Evolutionary conservation across 768 basidiomycete genomes (phyloP).

Genomic region (Kwoniella botswanensis): DNA sequence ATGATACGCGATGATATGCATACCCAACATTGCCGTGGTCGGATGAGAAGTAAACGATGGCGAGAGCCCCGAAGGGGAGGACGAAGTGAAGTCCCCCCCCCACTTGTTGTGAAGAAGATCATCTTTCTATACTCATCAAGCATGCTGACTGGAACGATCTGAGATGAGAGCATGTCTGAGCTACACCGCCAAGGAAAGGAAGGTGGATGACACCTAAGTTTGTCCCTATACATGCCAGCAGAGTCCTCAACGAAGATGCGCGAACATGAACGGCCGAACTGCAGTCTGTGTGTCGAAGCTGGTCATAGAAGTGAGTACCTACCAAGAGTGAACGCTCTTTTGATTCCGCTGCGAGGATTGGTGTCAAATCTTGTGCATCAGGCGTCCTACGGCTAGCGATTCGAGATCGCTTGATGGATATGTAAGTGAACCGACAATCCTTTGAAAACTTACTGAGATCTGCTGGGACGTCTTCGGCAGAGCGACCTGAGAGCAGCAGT

Average conservation of each 20-base stretch:
- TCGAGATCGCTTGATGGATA: neutral
- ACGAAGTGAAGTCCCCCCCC: neutral
- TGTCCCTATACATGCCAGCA: too few species aligned
- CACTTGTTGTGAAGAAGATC: neutral
- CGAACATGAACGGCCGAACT: conserved; percentile 3
- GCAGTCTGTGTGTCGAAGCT: neutral
- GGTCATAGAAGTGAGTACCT: conserved; percentile 4
- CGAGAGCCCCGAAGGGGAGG: neutral
- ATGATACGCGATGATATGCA: neutral
- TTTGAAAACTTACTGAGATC: too few species aligned
- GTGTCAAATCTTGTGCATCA: neutral
- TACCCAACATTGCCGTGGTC: neutral
- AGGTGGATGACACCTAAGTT: neutral
- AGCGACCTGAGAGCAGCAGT: too few species aligned
- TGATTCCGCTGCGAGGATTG: neutral
- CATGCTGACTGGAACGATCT: too few species aligned
- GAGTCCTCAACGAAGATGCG: neutral
- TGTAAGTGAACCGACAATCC: too few species aligned
- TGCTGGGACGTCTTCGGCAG: too few species aligned
- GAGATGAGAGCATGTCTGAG: neutral
- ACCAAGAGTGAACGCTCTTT: neutral
- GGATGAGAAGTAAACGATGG: neutral
- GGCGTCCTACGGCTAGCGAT: neutral
- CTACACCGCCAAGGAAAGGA: neutral
- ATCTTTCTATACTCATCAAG: neutral